Evolutionary conservation across 177 flowering plant species (phyloP).

Genomic region (Vitis hybrid): DNA sequence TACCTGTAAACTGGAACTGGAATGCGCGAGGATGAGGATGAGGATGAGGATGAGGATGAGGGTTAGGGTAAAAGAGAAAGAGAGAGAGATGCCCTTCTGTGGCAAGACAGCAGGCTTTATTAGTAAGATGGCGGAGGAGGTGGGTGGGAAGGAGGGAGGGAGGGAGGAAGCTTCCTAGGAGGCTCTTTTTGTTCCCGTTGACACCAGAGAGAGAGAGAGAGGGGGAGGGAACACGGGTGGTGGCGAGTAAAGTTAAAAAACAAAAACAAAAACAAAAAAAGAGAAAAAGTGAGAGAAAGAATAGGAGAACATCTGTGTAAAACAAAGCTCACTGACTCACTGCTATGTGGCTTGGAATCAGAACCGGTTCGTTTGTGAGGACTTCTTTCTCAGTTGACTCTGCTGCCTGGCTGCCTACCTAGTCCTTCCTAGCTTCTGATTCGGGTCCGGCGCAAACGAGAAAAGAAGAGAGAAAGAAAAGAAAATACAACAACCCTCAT

Average conservation of each 20-base stretch:
- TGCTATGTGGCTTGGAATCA: no score
- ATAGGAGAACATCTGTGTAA: slow-evolving; percentile 11
- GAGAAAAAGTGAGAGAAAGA: neutral
- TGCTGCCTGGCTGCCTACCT: no score
- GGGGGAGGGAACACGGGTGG: slow-evolving; percentile 16
- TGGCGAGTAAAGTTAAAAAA: slow-evolving; percentile 13
- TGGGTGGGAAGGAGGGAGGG: neutral
- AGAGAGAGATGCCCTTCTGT: neutral
- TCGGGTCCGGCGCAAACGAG: no score
- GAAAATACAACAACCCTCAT: no score
- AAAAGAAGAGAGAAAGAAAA: no score
- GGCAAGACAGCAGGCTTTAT: neutral
- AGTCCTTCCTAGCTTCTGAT: no score
- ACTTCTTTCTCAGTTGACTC: no score
- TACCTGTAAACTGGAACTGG: neutral
- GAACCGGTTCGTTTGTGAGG: no score
- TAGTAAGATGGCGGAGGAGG: neutral
- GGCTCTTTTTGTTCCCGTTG: slow-evolving; percentile 26
- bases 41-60: neutral
- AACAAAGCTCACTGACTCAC: no score
- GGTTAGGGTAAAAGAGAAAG: neutral
- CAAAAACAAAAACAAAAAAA: slow-evolving; percentile 11
- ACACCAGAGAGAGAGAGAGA: slow-evolving; percentile 4
- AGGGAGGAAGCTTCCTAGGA: neutral
- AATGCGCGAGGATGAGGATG: neutral